phyloP scores from a whole-genome alignment of 495 filamentous ascomycete genomes.

The Neurospora sp. region DNA sequence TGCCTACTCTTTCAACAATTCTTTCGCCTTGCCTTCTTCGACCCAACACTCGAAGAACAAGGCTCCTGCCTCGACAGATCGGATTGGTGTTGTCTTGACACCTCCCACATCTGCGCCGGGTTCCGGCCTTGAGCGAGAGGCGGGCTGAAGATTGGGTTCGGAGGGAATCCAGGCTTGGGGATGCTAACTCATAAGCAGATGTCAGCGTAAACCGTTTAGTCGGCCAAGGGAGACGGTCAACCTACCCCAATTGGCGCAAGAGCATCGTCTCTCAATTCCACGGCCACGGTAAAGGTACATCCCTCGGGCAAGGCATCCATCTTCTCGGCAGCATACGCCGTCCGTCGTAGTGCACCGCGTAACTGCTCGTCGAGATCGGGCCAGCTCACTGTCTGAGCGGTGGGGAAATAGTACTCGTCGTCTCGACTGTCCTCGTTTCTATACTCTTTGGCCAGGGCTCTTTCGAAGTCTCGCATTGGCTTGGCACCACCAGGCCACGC shows the following conservation, averaged over 20 bases:
- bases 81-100: conserved; percentile 41
- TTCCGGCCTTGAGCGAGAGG: conserved; percentile 23
- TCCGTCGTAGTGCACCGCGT: conserved; percentile 39
- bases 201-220: neutral
- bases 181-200: conserved; percentile 26
- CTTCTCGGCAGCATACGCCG: conserved; percentile 46
- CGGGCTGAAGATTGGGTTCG: conserved; percentile 36
- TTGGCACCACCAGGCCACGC: conserved; percentile 32
- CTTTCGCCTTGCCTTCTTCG: conserved; percentile 42
- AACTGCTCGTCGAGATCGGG: conserved; percentile 36
- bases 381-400: conserved; percentile 22
- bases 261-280: conserved; percentile 69
- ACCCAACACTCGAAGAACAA: conserved; percentile 61
- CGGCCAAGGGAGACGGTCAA: conserved; percentile 1
- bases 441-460: neutral
- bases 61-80: conserved; percentile 53
- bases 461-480: conserved; percentile 19
- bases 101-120: conserved; percentile 35
- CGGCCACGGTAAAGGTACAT: conserved; percentile 78
- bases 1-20: conserved; percentile 1
- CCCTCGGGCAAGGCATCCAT: conserved; percentile 57
- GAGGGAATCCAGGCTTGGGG: conserved; percentile 61
- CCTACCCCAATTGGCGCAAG: conserved; percentile 62
- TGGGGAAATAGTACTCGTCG: neutral
- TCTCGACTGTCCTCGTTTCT: conserved; percentile 4